Conservation (phyloP, 148 eudicot genomes). For the Chenopodium album region DNA sequence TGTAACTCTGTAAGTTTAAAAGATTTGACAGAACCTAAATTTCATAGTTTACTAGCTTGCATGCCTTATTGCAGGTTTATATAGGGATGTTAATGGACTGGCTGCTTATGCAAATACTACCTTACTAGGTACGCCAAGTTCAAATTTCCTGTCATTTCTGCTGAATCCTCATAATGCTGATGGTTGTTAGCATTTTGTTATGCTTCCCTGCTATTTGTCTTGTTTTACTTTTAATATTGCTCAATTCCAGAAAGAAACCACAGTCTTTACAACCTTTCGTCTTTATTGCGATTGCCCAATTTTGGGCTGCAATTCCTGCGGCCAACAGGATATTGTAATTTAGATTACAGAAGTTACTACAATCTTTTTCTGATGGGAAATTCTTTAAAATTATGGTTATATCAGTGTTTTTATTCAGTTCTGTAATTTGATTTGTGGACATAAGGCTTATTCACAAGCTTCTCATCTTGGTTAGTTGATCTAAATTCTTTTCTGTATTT, state of each 20-base stretch:
- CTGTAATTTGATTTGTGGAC: neutral
- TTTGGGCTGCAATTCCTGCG: neutral
- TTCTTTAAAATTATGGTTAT: neutral
- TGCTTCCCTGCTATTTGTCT: neutral
- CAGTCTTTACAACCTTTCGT: neutral
- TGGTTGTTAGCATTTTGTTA: conserved; percentile 2
- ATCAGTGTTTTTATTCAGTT: neutral
- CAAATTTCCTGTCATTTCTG: conserved; percentile 7
- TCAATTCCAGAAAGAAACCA: conserved; percentile 3
- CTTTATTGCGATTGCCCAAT: neutral
- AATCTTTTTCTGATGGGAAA: neutral
- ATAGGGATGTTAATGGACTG: conserved; percentile 26
- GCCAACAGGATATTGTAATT: neutral
- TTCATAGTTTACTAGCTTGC: conserved; percentile 22
- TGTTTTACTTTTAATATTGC: neutral
- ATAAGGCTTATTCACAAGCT: neutral
- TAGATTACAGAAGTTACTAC: conserved; percentile 4
- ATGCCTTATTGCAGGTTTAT: conserved; percentile 35
- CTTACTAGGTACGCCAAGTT: conserved; percentile 30
- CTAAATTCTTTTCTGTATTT: neutral
- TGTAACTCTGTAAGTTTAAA: conserved; percentile 17
- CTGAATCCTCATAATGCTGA: neutral
- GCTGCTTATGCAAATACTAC: conserved; percentile 25
- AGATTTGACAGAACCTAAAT: conserved; percentile 9
- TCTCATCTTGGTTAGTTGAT: neutral